Evolutionary conservation across 805 yeast species (phyloP).

Genomic region (Saturnispora galanensis): DNA sequence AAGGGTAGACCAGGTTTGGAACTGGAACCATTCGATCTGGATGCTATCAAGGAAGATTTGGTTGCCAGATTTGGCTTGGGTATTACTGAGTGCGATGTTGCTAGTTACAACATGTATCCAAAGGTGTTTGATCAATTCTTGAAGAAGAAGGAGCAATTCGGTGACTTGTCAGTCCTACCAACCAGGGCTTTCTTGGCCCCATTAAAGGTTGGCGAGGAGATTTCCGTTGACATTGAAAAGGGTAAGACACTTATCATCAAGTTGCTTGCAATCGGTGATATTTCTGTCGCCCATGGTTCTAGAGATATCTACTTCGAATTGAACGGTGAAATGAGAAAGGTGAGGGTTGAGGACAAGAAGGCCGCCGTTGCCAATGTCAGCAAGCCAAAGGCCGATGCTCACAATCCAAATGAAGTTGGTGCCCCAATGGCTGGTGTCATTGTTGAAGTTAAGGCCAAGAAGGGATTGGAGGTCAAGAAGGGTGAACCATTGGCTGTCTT

Average conservation of each 20-base stretch:
- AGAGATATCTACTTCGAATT: slow-evolving; percentile 90
- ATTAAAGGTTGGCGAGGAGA: slow-evolving; percentile 80
- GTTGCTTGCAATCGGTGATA: slow-evolving; percentile 86
- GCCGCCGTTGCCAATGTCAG: slow-evolving; percentile 76
- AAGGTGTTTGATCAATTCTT: slow-evolving; percentile 88
- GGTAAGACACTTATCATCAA: slow-evolving; percentile 91
- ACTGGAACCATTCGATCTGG: slow-evolving; percentile 76
- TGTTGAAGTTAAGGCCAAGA: slow-evolving; percentile 84
- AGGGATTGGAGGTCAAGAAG: slow-evolving; percentile 61
- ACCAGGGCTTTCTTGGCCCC: slow-evolving; percentile 85
- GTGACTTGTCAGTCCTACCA: slow-evolving; percentile 91
- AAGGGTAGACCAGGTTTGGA: slow-evolving; percentile 86
- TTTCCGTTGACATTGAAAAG: slow-evolving; percentile 80
- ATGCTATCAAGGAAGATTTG: slow-evolving; percentile 62
- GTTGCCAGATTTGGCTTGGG: slow-evolving; percentile 60
- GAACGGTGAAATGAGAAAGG: slow-evolving; percentile 98
- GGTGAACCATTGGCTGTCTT: slow-evolving; percentile 82
- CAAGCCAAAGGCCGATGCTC: slow-evolving; percentile 65
- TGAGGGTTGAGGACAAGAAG: slow-evolving; percentile 58
- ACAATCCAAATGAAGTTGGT: slow-evolving; percentile 83
- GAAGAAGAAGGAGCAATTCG: slow-evolving; percentile 64
- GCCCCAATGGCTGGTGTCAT: slow-evolving; percentile 65
- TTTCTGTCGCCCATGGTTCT: slow-evolving; percentile 70
- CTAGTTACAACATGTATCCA: slow-evolving; percentile 96
- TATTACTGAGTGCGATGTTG: slow-evolving; percentile 83